These are phyloP conservation scores for Ophiostoma populinum DNA, from an alignment of 2,329 filamentous ascomycete genomes.

Conservation along the genomic window DNA sequence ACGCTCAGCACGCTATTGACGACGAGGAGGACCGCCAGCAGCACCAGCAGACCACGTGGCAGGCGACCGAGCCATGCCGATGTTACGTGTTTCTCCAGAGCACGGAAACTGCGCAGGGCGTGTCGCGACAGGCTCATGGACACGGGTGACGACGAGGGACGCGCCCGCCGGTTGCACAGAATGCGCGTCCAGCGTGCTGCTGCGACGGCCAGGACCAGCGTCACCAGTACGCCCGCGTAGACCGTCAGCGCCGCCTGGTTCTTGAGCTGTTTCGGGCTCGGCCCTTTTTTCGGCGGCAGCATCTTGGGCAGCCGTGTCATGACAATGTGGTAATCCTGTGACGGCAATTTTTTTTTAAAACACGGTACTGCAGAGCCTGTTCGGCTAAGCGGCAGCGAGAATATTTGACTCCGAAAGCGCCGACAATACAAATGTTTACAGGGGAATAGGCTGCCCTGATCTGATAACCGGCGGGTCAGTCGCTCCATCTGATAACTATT, in stretches of 20 bases:
- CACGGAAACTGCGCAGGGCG: background rate
- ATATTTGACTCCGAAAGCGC: too few relatives aligned
- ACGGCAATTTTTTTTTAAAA: too few relatives aligned
- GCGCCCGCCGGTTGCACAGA: background rate
- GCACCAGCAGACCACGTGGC: background rate
- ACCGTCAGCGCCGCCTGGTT: constrained; percentile 7
- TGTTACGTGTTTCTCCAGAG: background rate
- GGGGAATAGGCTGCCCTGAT: too few relatives aligned
- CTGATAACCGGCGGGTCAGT: too few relatives aligned
- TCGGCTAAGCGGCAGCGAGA: too few relatives aligned
- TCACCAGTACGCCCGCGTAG: constrained; percentile 3
- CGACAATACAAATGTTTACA: too few relatives aligned
- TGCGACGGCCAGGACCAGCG: background rate
- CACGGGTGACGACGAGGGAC: background rate
- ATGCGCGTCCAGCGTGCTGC: background rate
- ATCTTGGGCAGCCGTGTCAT: background rate
- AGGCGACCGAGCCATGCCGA: background rate
- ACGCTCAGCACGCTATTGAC: constrained; percentile 3
- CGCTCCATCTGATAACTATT: too few relatives aligned
- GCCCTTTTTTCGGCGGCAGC: background rate
- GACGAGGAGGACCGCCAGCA: background rate
- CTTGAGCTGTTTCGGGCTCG: constrained; percentile 6
- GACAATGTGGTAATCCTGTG: background rate
- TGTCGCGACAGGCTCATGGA: background rate
- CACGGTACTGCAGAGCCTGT: too few relatives aligned